Evolutionary conservation across 345 rosid species (phyloP), one percentile per base, ranked within the genome.

Genomic region (Mangifera indica): DNA sequence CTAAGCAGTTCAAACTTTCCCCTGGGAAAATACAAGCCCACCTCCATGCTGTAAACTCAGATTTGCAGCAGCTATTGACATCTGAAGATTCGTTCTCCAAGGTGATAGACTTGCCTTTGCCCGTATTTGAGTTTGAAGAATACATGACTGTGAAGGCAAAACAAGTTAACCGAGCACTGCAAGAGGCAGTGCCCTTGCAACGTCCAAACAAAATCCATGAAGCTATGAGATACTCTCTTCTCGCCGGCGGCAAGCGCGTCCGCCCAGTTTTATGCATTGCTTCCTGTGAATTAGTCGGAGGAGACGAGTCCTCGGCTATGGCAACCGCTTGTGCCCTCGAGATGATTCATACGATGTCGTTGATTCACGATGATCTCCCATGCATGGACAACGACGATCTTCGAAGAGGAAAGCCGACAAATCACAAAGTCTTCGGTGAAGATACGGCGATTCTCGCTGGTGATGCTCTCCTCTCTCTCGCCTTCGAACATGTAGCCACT

Each of bases 191-290:
- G 10, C 89, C 89, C 5, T 17, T 83, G 4, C 76, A 75, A 7
- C 75, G 77, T 42, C 89, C 94, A 2, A 12, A 65, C 7, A 84
- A 79, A 17, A 78, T 91, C 76, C 86, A 82, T 10, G 90, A 89
- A 60, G 88, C 97, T 0, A 89, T 89, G 94, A 81, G 97, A 53
- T 91, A 89, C 71, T 83, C 91, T n/a, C 76, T 91, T 48, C 82
- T 89, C 0, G 89, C 88, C 0, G 89, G 88, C 0, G 95, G 93
- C 26, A 87, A 89, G 82, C 88, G 97, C 1, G 86, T 87, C 13
- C 81, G 89, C 26, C 91, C 97, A 0, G 60, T 86, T 54, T 73
- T 91, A 7, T 91, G 95, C 32, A 67, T 91, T 0, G 95, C 93
- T 20, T 74, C 90, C 0, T 88, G 93, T 29, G 93, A 88, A 58